Conservation (phyloP, 148 eudicot species). For the Persicaria maculosa region DNA sequence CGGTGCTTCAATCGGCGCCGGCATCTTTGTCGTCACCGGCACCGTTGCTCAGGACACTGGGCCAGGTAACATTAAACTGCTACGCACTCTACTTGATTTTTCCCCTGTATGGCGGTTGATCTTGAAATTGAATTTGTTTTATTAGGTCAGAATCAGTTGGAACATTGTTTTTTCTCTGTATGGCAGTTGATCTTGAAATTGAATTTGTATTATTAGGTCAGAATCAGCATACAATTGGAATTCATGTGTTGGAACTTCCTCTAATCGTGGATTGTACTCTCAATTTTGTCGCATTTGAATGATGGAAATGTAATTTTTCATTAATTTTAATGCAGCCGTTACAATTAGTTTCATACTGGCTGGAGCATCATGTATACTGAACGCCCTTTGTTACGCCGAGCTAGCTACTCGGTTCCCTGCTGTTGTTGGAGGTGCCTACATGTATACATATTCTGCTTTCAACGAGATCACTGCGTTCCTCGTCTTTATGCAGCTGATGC, state of each 20-base stretch:
- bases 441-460: slow-evolving; percentile 90
- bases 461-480: slow-evolving; percentile 97
- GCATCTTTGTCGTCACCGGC: slow-evolving; percentile 13
- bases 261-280: background rate
- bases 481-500: slow-evolving; percentile 89
- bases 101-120: background rate
- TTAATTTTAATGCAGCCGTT: slow-evolving; percentile 53
- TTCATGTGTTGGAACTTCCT: too few relatives aligned
- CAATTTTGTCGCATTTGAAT: background rate
- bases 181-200: background rate
- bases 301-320: background rate
- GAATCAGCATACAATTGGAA: too few relatives aligned
- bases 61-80: background rate
- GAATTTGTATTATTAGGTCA: background rate
- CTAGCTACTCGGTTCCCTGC: slow-evolving; percentile 95
- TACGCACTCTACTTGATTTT: background rate
- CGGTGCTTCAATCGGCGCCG: slow-evolving; percentile 15
- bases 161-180: background rate
- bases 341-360: slow-evolving; percentile 86
- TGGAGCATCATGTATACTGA: slow-evolving; percentile 85
- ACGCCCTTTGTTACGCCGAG: slow-evolving; percentile 97
- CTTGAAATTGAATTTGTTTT: background rate
- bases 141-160: background rate
- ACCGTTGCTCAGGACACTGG: slow-evolving; percentile 13
- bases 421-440: slow-evolving; percentile 96